Base-by-base conservation (phyloP, 73 alveolate genomes). In the Paramecium biaurelia region DNA sequence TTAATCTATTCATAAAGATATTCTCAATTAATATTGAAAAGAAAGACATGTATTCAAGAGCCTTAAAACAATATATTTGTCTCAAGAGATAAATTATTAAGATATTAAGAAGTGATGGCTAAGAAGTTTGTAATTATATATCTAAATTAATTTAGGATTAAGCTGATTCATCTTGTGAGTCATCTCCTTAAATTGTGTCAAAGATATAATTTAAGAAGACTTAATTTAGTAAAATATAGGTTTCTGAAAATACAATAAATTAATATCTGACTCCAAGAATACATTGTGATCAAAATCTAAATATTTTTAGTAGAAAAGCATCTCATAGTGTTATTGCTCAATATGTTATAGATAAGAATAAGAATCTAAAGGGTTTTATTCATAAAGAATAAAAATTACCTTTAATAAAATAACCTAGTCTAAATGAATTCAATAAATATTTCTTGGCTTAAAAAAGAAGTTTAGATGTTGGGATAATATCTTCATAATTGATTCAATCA, bases 251-350 rank as follows among this genome's bases (percentile, higher is more conserved):
- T 63, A 32, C 84, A 0, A 63, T 63, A 24, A 63, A 18, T 63
- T 30, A 63, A 63, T 63, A 30, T 63, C 9, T 63, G 20, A 63
- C 84, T 0, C 84, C 84, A 0, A 63, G 84, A 9, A 4, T 15
- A 26, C 20, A 26, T 14, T 15, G 45, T 11, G 53, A 63, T 14
- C 28, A 30, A 30, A 63, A 63, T 7, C 15, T 63, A 2, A 63
- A 53, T 53, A n/a, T 53, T 1, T 21, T 63, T 1, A 30, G 4
- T 26, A 63, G 84, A 63, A 63, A 63, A 32, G 47, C 84, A 63
- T 63, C 84, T 30, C 84, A 63, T 63, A 63, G 84, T 63, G 84
- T 63, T 30, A 63, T 63, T 12, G 84, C 84, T 12, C 11, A 63
- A 63, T 63, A 63, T 63, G 84, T 63, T 1, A 63, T 20, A 5